Percentiles rank a stretch among this genome's conserved stretches.
Conservation (phyloP, 2,329 filamentous ascomycete species). For the Alternaria brassicae region DNA sequence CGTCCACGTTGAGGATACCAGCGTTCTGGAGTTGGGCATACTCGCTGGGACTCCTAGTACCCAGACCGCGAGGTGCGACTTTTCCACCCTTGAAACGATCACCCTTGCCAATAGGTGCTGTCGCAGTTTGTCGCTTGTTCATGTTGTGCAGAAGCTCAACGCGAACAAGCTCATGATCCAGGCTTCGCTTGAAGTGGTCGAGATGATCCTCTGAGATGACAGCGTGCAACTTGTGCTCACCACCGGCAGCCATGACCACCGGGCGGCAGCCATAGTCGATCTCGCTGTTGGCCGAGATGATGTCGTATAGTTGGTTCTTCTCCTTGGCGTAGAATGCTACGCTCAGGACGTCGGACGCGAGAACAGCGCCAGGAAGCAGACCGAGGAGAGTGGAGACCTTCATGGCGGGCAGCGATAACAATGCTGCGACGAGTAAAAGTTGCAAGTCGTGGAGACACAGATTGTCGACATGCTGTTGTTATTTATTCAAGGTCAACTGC, state of each 20-base stretch:
- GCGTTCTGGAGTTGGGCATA: slow-evolving; percentile 40
- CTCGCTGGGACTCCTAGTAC: slow-evolving; percentile 47
- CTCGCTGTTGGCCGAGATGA: slow-evolving; percentile 39
- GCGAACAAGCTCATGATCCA: slow-evolving; percentile 33
- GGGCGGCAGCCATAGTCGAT: slow-evolving; percentile 48
- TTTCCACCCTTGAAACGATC: slow-evolving; percentile 54
- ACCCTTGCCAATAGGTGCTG: slow-evolving; percentile 48
- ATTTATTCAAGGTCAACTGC: slow-evolving; percentile 11
- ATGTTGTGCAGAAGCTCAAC: slow-evolving; percentile 34
- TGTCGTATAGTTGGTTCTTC: slow-evolving; percentile 34
- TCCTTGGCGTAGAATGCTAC: slow-evolving; percentile 44
- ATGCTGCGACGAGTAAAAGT: slow-evolving; percentile 3
- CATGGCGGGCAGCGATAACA: slow-evolving; percentile 22
- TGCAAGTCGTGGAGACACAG: slow-evolving; percentile 12
- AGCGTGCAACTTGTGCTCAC: slow-evolving; percentile 44
- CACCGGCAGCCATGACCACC: slow-evolving; percentile 34
- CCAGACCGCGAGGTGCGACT: slow-evolving; percentile 53
- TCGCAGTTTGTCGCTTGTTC: slow-evolving; percentile 37
- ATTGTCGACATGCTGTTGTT: slow-evolving; percentile 4
- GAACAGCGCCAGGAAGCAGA: slow-evolving; percentile 32
- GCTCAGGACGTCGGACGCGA: slow-evolving; percentile 38
- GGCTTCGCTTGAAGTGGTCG: slow-evolving; percentile 29
- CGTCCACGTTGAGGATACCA: slow-evolving; percentile 55
- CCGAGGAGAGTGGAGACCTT: slow-evolving; percentile 36
- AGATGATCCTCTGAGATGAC: slow-evolving; percentile 36